Base-by-base conservation (phyloP, 805 yeast species). In the Jamesozyma gamospora region DNA sequence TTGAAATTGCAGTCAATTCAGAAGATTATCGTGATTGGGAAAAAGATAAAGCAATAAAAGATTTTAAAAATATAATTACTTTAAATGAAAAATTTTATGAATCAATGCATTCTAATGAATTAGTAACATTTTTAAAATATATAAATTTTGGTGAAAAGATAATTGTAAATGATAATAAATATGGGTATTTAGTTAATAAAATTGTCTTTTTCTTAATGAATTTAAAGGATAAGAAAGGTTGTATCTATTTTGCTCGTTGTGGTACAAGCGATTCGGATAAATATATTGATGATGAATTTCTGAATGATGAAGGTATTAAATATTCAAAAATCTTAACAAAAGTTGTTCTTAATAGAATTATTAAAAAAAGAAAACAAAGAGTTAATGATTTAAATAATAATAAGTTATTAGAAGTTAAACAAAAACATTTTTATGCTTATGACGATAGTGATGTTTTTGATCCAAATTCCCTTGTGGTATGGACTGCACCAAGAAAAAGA, bases 191-290 rank as follows among this genome's bases (percentile, higher is more conserved):
- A 58, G 78, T 86, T 43, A 86, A 90, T 57, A 82, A 92, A 55
- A 92, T 92, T 37, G 87, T 92, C 19, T 86, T 85, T 59, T 92
- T 85, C 60, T 68, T 92, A 57, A 84, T 92, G 86, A 92, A 92
- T 64, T 72, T 92, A 11, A 75, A 90, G 49, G 82, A 86, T 53
- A 85, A 86, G 57, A 70, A 76, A 37, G 96, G 97, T 0, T 77
- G 88, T 24, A 85, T 92, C n/a, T 92, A 78, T 60, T 87, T 92
- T 65, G 96, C 97, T 1, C 67, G 94, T 45, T 83, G 92, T 59
- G 77, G 81, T 10, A 65, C 69, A 36, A 62, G 70, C 37, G 61
- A 58, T 36, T 49, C 60, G 18, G 69, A 66, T 38, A 74, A 72
- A 46, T 84, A 75, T 61, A 70, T 81, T 42, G 74, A 76, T 46